Base-by-base conservation (phyloP, 2,329 filamentous ascomycete genomes). In the Talaromyces sp. region DNA sequence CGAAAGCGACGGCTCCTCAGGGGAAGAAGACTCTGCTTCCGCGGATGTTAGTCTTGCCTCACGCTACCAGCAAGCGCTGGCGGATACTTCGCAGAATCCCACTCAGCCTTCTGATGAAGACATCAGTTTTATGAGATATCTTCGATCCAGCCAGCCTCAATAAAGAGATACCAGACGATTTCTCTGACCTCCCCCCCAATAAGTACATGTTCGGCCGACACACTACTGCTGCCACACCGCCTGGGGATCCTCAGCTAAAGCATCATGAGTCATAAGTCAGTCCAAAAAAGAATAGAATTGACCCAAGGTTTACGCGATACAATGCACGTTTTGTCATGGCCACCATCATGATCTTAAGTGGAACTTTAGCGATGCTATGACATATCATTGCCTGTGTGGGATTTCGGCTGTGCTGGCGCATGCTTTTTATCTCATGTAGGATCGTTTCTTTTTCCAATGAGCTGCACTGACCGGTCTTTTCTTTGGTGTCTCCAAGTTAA, bases 51-150 rank as follows among this genome's bases (percentile, higher is more conserved):
- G 90, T 1, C 81, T 96, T 54, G 86, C 90, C 71, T 81, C 86
- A 57, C 82, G 92, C 66, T 98, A 97, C 73, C 84, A 90, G 72
- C 84, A 90, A 48, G 91, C 92, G 0, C 80, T 96, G 37, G 81
- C 82, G 40, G 84, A 86, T 12, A 84, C 84, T 23, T 75, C 73
- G 48, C 72, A 71, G 35, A 39, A 33, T 25, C 54, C 28, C 35
- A 42, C 21, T 57, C 71, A 75, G 12, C 72, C 72, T 18, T 74
- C 75, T 11, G 77, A 79, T 61, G 75, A 81, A 54, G 83, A 84
- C 64, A 75, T 80, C 65, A 83, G 81, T 66, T 83, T 84, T 69
- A 76, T 79, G 25, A 75, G 81, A 67, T 84, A 83, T 66, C 67
- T 83, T 65, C 73, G 72, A 60, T 71, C 75, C 6, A 75, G 70